phyloP scores from a whole-genome alignment of 768 basidiomycete genomes.

The Asterophora parasitica region DNA sequence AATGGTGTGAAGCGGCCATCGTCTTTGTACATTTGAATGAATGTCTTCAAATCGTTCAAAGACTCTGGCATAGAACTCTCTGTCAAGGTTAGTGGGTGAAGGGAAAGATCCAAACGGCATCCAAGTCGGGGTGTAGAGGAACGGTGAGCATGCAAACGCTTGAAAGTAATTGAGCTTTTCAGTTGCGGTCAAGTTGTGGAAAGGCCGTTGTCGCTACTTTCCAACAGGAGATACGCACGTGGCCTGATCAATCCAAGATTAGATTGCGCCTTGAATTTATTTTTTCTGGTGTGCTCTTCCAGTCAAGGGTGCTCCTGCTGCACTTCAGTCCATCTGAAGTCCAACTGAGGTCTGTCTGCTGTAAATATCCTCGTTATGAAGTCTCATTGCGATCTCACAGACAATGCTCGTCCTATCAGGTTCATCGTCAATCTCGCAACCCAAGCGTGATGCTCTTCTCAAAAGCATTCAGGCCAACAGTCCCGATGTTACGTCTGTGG shows the following conservation, averaged over 20 bases:
- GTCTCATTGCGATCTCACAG: constrained; percentile 5
- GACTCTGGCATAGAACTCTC: too few relatives aligned
- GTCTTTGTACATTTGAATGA: too few relatives aligned
- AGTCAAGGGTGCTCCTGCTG: neutral
- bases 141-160: too few relatives aligned
- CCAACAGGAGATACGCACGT: neutral
- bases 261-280: constrained; percentile 12
- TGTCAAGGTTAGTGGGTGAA: too few relatives aligned
- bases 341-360: neutral
- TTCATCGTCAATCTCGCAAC: constrained; percentile 66
- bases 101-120: too few relatives aligned
- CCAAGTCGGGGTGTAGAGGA: too few relatives aligned
- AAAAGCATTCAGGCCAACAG: constrained; percentile 47
- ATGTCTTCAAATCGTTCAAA: too few relatives aligned
- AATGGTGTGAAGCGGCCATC: too few relatives aligned
- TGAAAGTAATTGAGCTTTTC: too few relatives aligned
- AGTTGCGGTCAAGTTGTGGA: too few relatives aligned
- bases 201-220: too few relatives aligned
- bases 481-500: constrained; percentile 59
- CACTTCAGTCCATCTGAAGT: neutral
- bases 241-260: constrained; percentile 8
- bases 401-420: constrained; percentile 77
- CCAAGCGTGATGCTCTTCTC: constrained; percentile 68
- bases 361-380: too few relatives aligned
- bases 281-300: neutral